Percentiles rank a stretch among this genome's conserved stretches.
Evolutionary conservation across 495 filamentous ascomycete species (phyloP).

Genomic region (Xylaria longipes): DNA sequence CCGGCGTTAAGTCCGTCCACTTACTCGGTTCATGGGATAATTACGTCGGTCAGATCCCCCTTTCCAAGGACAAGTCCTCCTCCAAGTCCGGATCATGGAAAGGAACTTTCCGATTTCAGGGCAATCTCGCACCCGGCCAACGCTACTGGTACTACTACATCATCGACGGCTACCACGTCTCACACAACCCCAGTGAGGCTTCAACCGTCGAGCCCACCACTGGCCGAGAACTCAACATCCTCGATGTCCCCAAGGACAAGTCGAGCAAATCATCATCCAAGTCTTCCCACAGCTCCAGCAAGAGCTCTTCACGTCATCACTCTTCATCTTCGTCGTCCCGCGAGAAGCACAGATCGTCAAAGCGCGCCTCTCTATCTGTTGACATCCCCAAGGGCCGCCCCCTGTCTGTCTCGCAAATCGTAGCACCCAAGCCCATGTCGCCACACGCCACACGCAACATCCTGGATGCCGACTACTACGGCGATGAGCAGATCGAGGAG

Average conservation of each 20-base stretch:
- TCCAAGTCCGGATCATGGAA: conserved; percentile 87
- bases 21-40: conserved; percentile 98
- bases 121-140: conserved; percentile 80
- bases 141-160: conserved; percentile 99
- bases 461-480: conserved; percentile 76
- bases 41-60: conserved; percentile 89
- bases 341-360: conserved; percentile 47
- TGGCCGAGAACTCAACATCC: conserved; percentile 87
- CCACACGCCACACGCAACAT: conserved; percentile 85
- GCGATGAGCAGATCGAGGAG: conserved; percentile 69
- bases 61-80: conserved; percentile 80
- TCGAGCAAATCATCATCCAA: conserved; percentile 57
- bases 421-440: conserved; percentile 85
- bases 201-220: conserved; percentile 96
- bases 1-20: conserved; percentile 97
- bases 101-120: conserved; percentile 95
- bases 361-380: conserved; percentile 48
- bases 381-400: conserved; percentile 86
- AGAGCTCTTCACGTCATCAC: conserved; percentile 46
- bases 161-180: conserved; percentile 98
- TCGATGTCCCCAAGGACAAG: conserved; percentile 61
- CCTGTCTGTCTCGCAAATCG: conserved; percentile 86
- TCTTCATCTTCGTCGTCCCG: conserved; percentile 46
- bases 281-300: conserved; percentile 51
- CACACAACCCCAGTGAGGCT: conserved; percentile 90